Evolutionary conservation across 768 basidiomycete species (phyloP), one percentile per base, ranked within the genome.

Genomic region (Kondoa subrosea): DNA sequence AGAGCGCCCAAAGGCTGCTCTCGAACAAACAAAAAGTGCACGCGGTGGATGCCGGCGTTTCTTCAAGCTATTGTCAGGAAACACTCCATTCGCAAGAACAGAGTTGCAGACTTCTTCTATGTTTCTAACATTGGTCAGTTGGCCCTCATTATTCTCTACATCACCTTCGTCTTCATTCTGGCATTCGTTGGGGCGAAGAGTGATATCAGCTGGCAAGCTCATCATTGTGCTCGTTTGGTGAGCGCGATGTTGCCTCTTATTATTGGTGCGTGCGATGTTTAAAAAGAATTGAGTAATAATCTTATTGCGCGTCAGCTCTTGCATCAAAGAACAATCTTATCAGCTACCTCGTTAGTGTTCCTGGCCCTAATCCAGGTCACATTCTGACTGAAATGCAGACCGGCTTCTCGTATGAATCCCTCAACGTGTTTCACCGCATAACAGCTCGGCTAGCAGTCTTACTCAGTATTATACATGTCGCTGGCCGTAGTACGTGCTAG

Each of bases 401-500:
- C 27, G 61, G 61, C 26, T 63, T 26, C 61, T 63, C 61, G 3
- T 63, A 63, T 32, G 61, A 63, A 32, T 63, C 61, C 3, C 61
- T 63, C 26, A 63, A 63, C 30, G 29, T 63, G 15, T 63, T 63
- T 32, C 61, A 63, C n/a, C 61, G 61, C 4, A 31, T 17, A 16
- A 26, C 29, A 27, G 61, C 61, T 4, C 15, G 61, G 2, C 16
- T 32, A 27, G 29, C 34, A 27, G 27, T 63, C n/a, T 12, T 27
- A 3, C 61, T 63, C 61, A 63, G n/a, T 16, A 27, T 63, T 33
- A 31, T 63, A 15, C 61, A 63, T n/a, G 61, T 63, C 12, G 61
- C 3, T 31, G 61, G 61, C 8, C 61, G 61, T 50, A 50, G 40
- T 50, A 8, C 8, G 40, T n/a, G n/a, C n/a, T n/a, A n/a, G n/a